Evolutionary conservation across 192 early-diverging fungal genomes (phyloP).

Genomic region (Podila clonocystis): DNA sequence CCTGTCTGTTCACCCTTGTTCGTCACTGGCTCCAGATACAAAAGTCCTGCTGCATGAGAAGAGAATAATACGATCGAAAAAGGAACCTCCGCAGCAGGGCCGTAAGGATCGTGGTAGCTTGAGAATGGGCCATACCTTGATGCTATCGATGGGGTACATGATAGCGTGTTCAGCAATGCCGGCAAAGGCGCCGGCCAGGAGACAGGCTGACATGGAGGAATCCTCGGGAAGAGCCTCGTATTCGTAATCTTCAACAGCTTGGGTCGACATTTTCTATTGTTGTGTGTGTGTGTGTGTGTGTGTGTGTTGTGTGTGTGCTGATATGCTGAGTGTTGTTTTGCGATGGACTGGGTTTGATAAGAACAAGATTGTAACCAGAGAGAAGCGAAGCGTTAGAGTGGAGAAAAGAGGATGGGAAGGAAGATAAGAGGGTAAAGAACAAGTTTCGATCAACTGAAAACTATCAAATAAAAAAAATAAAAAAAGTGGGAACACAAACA

Average conservation of each 20-base stretch:
- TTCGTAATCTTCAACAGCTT: constrained; percentile 72
- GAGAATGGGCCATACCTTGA: constrained; percentile 76
- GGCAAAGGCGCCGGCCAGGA: constrained; percentile 94
- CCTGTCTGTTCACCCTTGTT: too few relatives aligned
- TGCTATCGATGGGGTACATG: constrained; percentile 94
- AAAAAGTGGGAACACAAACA: background rate
- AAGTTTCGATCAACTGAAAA: background rate
- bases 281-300: background rate
- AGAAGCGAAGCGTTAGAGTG: background rate
- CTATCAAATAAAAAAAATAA: constrained; percentile 1
- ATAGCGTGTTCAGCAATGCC: constrained; percentile 97
- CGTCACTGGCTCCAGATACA: too few relatives aligned
- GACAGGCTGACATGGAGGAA: constrained; percentile 82
- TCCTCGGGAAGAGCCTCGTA: constrained; percentile 93
- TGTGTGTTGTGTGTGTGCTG: background rate
- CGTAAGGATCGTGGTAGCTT: too few relatives aligned
- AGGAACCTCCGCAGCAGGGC: too few relatives aligned
- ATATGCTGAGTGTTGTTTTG: background rate
- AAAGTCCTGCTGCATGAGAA: too few relatives aligned
- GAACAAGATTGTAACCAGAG: background rate
- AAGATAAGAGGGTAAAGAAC: too few relatives aligned
- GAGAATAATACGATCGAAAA: too few relatives aligned
- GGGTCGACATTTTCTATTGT: constrained; percentile 14
- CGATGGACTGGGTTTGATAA: background rate
- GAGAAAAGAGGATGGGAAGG: background rate